Percentiles rank a stretch among this genome's conserved stretches.
These are phyloP conservation scores for Chimonanthus salicifolius DNA, from an alignment of 164 flowering plant genomes.

Conservation along the genomic window DNA sequence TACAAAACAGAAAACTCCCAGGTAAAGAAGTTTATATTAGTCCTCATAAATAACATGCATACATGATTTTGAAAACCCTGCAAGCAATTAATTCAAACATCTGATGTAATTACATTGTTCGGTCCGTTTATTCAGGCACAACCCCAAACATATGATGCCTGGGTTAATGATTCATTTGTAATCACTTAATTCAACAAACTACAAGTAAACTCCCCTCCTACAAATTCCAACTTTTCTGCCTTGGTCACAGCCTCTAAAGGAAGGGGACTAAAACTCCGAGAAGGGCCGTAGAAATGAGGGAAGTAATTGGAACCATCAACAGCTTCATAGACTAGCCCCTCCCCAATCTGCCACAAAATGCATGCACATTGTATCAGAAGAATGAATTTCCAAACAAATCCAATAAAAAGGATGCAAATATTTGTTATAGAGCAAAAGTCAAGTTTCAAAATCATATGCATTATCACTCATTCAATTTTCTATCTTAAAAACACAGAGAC, in stretches of 20 bases:
- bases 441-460: background rate
- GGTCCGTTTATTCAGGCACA: background rate
- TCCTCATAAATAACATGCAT: too few relatives aligned
- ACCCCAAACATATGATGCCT: background rate
- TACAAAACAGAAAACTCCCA: too few relatives aligned
- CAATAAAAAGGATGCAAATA: background rate
- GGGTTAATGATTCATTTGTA: background rate
- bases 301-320: constrained; percentile 47
- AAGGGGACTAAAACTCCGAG: constrained; percentile 62
- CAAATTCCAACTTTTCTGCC: constrained; percentile 52
- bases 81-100: background rate
- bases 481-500: background rate
- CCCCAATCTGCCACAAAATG: constrained; percentile 60
- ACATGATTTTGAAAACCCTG: background rate
- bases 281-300: constrained; percentile 89
- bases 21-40: too few relatives aligned
- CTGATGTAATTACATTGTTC: background rate
- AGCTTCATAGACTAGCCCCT: constrained; percentile 81
- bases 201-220: constrained; percentile 50
- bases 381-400: background rate
- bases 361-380: background rate
- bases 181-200: constrained; percentile 26
- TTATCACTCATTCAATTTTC: background rate
- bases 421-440: background rate
- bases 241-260: constrained; percentile 56